Evolutionary conservation across 805 yeast species (phyloP), one percentile per base, ranked within the genome.

Genomic region (Myxozyma mucilagina): DNA sequence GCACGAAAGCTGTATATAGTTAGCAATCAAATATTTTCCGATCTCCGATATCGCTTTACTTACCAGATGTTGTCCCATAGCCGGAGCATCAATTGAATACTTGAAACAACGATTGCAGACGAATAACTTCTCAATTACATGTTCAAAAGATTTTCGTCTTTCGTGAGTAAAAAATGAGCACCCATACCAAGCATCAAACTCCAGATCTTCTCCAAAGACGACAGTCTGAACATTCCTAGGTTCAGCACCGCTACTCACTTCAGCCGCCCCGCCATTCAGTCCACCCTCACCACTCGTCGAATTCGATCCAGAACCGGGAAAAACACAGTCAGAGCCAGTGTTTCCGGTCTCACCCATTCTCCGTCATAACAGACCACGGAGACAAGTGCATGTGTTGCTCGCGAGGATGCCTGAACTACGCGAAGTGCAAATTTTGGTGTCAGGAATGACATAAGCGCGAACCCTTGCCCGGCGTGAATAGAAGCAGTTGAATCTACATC

Each of bases 101-200:
- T 89, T 87, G 79, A 94, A 90, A 74, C 99, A 94, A 56, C 76
- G 78, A 48, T 86, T 89, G 74, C 99, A 94, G 1, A 94, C 85
- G 69, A 77, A 81, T 14, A 94, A 77, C 61, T 72, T 61, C 1
- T 68, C 58, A 5, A 69, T 44, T 35, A 52, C 69, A 70, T 47
- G 9, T 11, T 24, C 51, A 2, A 47, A 1, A 6, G 53, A 20
- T 41, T 49, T 56, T 39, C 20, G 48, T n/a, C 48, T 42, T 3
- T 56, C 55, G 10, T 42, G 43, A 18, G 44, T 56, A 16, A 48
- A 56, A 34, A 44, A 56, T n/a, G 89, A 82, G 68, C 88, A 87
- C 0, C 96, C 94, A 71, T 87, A 91, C 97, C 97, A 90, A 1
- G 97, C 87, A 57, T 84, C 80, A 63, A 92, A 84, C 60, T 81